Evolutionary conservation across 257 asterid genomes (phyloP), one percentile per base, ranked within the genome.

Genomic region (Solanum ahanhuiri): DNA sequence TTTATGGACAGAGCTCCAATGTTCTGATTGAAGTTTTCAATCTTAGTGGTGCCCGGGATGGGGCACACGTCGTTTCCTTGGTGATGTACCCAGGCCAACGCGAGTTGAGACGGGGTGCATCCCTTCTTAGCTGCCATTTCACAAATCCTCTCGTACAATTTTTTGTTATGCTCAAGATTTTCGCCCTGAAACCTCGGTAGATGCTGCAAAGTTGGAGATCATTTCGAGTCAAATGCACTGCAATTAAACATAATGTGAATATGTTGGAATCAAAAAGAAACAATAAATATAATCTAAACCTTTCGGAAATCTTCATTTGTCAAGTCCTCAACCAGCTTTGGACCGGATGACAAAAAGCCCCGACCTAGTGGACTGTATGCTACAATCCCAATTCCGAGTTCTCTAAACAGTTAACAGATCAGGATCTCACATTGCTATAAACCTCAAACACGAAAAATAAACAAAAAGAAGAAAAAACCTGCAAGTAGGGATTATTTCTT

Each of bases 401-500:
- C 93, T 89, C 95, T 92, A 22, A 54, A 86, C 7, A 39, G 75
- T 67, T 79, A 64, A 1, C 23, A 37, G 9, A 7, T 72, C 37
- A 71, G 51, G 31, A 84, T 64, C 28, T 31, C 25, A 18, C 12
- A 79, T 71, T 70, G 81, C 18, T 83, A 82, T 18, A 87, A 17
- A 66, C 4, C 3, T 1, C 35, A 39, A 37, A 76, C 34, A 6
- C n/a, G n/a, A 12, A 23, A 76, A 39, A 23, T 33, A 41, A 45
- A n/a, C 7, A n/a, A 8, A 41, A 83, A 8, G 66, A 84, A 31
- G 8, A 66, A 7, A 25, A 51, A 23, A 91, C 97, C 96, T 89
- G 96, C 97, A 94, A 9, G 95, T 88, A 54, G 95, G 96, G 79
- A 94, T 87, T 67, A 93, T 86, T 86, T 92, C 97, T 9, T 90